Evolutionary conservation across 2,329 filamentous ascomycete genomes (phyloP), one percentile per base, ranked within the genome.

Genomic region (Colletotrichum sansevieriae): DNA sequence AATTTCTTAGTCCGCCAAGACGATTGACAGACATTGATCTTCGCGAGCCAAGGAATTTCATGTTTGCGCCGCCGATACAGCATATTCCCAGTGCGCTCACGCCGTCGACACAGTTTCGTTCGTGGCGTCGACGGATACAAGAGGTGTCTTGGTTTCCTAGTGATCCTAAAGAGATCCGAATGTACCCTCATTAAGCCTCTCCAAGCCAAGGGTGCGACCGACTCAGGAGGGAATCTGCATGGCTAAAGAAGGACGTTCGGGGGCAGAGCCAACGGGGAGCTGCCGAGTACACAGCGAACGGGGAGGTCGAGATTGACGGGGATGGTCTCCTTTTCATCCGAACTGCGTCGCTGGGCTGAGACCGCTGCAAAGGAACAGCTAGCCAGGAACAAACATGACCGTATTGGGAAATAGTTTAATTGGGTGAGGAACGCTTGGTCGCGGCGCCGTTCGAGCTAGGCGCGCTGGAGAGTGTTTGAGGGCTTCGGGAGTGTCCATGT

Each of bases 381-480:
- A 69, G 66, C 56, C 63, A 69, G 55, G 56, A 51, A 66, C 66
- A 18, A 37, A 39, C 10, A 7, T 22, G 25, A 25, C 43, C 56
- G 39, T 13, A 61, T 60, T 22, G n/a, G 55, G 56, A 51, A 69
- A 66, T 46, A 66, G 56, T 68, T 35, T 46, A 43, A 68, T 64
- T 47, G 52, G 22, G 15, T 35, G 11, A 33, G 39, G 43, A 66
- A 69, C 66, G 49, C 66, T 66, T 69, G 63, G 66, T 39, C 62
- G 55, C 29, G 56, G 49, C 62, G 49, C 55, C 49, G 62, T 56
- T 60, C 39, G 55, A 54, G 54, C 47, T 43, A 46, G 44, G 39
- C 60, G 33, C n/a, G 20, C 18, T 29, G 29, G 49, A 39, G n/a
- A 8, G 15, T 66, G 62, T 66, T 61, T 69, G 63, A 46, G 55